A percentile compares a stretch with the other conserved stretches of the same genome.
Evolutionary conservation across 768 basidiomycete genomes (phyloP).

Genomic region (Hemileccinum impolitum): DNA sequence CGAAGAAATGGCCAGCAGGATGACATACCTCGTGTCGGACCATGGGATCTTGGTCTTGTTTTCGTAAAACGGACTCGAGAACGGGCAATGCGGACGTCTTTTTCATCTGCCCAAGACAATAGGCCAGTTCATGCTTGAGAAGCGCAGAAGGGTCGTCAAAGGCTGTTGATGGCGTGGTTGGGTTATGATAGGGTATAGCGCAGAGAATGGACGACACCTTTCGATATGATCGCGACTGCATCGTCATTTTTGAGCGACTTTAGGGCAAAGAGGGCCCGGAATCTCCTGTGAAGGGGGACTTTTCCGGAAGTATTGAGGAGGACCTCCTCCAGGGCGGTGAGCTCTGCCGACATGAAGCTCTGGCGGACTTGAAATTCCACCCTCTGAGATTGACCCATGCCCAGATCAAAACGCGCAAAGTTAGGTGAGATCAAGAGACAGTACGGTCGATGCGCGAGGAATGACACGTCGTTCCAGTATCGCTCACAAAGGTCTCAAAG

Average conservation of each 20-base stretch:
- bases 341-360: conserved; percentile 40
- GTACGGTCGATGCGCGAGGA: not conserved
- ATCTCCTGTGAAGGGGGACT: conserved; percentile 80
- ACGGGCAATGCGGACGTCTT: conserved; percentile 67
- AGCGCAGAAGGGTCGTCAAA: conserved; percentile 85
- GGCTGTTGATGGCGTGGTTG: conserved; percentile 41
- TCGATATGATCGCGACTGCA: conserved; percentile 80
- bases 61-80: conserved; percentile 71
- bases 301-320: conserved; percentile 75
- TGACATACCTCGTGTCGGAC: conserved; percentile 87
- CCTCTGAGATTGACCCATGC: conserved; percentile 51
- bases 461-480: conserved; percentile 49
- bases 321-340: conserved; percentile 64
- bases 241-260: conserved; percentile 78
- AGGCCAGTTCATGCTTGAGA: conserved; percentile 96
- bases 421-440: conserved; percentile 54
- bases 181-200: not conserved
- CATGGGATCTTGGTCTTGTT: conserved; percentile 83
- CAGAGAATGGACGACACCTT: conserved; percentile 48
- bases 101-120: conserved; percentile 93
- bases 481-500: conserved; percentile 90
- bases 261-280: conserved; percentile 88
- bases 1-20: not conserved
- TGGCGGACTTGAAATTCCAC: conserved; percentile 50
- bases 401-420: conserved; percentile 85